Evolutionary conservation across 768 basidiomycete species (phyloP).

Genomic region (Pleurotus citrinopileatus): DNA sequence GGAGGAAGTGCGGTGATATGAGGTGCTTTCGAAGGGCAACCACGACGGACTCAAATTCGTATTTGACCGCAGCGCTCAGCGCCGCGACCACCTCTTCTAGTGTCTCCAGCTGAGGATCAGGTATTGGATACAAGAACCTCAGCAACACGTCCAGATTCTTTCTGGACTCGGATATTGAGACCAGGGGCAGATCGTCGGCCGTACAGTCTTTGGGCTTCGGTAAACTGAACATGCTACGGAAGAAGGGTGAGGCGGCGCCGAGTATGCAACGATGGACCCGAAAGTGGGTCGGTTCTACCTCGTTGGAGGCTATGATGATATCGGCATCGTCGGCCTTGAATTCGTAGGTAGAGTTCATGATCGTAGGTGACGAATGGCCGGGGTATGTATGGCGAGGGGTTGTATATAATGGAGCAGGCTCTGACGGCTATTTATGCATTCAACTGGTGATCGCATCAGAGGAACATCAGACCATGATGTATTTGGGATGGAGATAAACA

Average conservation of each 20-base stretch:
- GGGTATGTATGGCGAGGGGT: no score
- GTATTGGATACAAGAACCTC: constrained; percentile 33
- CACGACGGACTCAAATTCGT: constrained; percentile 25
- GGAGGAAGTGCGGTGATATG: constrained; percentile 23
- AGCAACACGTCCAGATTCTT: constrained; percentile 25
- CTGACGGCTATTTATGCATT: neutral
- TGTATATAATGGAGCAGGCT: no score
- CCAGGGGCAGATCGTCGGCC: constrained; percentile 13
- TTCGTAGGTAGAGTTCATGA: constrained; percentile 9
- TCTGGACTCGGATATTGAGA: constrained; percentile 27
- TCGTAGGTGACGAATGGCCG: no score
- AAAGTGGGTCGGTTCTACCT: constrained; percentile 29
- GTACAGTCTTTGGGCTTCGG: constrained; percentile 30
- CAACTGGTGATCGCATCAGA: neutral
- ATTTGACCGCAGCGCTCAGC: constrained; percentile 29
- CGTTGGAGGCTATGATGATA: constrained; percentile 36
- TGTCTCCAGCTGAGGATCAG: constrained; percentile 17
- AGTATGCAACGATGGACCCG: constrained; percentile 42
- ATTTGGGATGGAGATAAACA: neutral
- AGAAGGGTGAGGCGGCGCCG: constrained; percentile 46
- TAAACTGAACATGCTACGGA: constrained; percentile 44
- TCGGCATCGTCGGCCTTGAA: constrained; percentile 40
- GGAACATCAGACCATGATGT: neutral
- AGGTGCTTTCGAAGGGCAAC: constrained; percentile 21
- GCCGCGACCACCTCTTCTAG: constrained; percentile 19